Evolutionary conservation across 2,329 filamentous ascomycete genomes (phyloP).

Genomic region (Metarhizium guizhouense): DNA sequence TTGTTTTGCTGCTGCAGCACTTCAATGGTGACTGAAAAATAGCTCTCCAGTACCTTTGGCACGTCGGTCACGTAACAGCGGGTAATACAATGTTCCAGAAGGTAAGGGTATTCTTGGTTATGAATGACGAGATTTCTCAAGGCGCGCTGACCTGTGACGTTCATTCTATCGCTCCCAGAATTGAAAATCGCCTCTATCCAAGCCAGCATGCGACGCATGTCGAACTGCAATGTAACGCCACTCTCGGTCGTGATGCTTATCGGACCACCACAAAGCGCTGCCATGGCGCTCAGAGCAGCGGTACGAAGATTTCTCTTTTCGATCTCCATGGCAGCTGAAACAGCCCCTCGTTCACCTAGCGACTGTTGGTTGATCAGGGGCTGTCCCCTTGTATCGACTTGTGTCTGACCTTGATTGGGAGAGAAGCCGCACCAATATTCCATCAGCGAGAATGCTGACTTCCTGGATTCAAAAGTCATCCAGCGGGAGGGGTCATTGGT

Average conservation of each 20-base stretch:
- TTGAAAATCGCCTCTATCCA: slow-evolving; percentile 97
- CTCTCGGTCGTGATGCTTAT: slow-evolving; percentile 84
- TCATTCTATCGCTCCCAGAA: slow-evolving; percentile 83
- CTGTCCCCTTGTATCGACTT: slow-evolving; percentile 75
- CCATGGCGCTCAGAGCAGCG: slow-evolving; percentile 91
- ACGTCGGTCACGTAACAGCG: slow-evolving; percentile 80
- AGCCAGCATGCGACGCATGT: slow-evolving; percentile 81
- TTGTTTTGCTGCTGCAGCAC: slow-evolving; percentile 77
- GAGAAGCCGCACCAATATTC: slow-evolving; percentile 99
- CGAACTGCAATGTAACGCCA: slow-evolving; percentile 80
- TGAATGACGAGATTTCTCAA: slow-evolving; percentile 83
- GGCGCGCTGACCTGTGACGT: slow-evolving; percentile 79
- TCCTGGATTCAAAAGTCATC: slow-evolving; percentile 96
- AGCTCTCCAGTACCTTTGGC: slow-evolving; percentile 82
- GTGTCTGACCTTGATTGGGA: slow-evolving; percentile 76
- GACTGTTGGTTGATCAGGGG: slow-evolving; percentile 75
- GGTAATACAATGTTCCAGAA: slow-evolving; percentile 83
- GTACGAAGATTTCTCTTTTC: slow-evolving; percentile 89
- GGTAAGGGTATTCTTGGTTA: slow-evolving; percentile 77
- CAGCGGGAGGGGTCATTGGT: slow-evolving; percentile 79
- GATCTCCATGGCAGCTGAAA: slow-evolving; percentile 89
- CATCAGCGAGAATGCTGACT: slow-evolving; percentile 93
- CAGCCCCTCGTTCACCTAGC: slow-evolving; percentile 63
- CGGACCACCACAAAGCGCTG: slow-evolving; percentile 77
- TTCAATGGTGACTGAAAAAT: slow-evolving; percentile 85